phyloP scores from a whole-genome alignment of 2,329 filamentous ascomycete genomes.

The Colletotrichum spaethianum region DNA sequence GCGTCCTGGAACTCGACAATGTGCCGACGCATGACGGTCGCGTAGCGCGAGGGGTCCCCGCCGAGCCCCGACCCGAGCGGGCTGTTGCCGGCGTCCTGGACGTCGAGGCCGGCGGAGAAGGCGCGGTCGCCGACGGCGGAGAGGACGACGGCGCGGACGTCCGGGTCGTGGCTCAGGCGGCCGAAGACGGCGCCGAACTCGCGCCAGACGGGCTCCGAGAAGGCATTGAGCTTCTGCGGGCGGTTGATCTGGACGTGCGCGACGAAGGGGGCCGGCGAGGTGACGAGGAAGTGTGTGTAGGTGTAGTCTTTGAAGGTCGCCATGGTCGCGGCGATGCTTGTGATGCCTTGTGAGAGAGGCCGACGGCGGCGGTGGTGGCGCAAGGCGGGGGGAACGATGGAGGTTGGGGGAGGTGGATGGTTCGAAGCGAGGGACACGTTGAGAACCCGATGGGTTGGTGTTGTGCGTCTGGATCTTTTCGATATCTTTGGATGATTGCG shows the following conservation, averaged over 20 bases:
- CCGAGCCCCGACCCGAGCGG: constrained; percentile 54
- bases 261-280: constrained; percentile 79
- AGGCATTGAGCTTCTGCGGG: constrained; percentile 89
- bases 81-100: constrained; percentile 73
- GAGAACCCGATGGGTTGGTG: too few species aligned
- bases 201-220: constrained; percentile 87
- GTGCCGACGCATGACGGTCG: constrained; percentile 73
- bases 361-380: background rate
- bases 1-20: constrained; percentile 86
- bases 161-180: constrained; percentile 78
- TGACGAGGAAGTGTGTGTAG: constrained; percentile 80
- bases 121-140: constrained; percentile 86
- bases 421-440: background rate
- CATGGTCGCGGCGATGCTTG: constrained; percentile 28
- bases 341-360: background rate
- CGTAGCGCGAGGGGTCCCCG: constrained; percentile 75
- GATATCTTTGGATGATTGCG: background rate
- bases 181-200: constrained; percentile 82
- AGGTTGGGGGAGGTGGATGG: background rate
- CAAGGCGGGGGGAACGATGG: background rate
- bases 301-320: constrained; percentile 50
- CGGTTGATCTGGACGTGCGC: constrained; percentile 95
- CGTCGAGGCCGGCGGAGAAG: constrained; percentile 90
- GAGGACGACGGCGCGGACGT: constrained; percentile 83
- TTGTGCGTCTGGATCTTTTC: background rate